phyloP scores from a whole-genome alignment of 179 eudicot species.

The Silene noctiflora region DNA sequence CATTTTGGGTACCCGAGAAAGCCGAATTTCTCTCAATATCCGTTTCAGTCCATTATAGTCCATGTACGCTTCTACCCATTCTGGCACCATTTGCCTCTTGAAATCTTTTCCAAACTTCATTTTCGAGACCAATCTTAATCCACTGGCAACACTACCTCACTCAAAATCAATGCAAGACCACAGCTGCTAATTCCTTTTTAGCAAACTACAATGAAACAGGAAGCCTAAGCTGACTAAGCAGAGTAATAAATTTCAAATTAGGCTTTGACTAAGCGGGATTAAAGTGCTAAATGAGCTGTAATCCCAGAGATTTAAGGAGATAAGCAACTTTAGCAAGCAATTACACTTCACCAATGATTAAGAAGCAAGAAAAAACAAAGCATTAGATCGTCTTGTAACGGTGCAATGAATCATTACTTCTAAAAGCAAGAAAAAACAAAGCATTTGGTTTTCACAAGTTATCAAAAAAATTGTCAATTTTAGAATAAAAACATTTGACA shows the following conservation, averaged over 20 bases:
- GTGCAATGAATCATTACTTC: constrained; percentile 2
- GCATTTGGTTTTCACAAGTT: neutral
- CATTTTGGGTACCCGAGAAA: constrained; percentile 28
- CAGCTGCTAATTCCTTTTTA: neutral
- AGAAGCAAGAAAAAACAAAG: neutral
- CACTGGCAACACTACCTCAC: constrained; percentile 1
- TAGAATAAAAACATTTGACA: neutral
- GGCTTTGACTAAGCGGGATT: neutral
- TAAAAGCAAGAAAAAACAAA: neutral
- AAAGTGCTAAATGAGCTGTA: neutral
- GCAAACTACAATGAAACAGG: neutral
- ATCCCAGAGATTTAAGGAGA: neutral
- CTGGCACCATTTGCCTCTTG: constrained; percentile 66
- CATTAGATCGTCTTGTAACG: neutral
- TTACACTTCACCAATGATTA: constrained; percentile 8
- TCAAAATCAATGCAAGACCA: neutral
- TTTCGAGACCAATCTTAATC: constrained; percentile 15
- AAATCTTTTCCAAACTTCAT: constrained; percentile 84
- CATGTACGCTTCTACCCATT: constrained; percentile 79
- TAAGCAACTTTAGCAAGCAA: constrained; percentile 15
- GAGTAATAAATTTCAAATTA: neutral
- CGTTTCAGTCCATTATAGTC: constrained; percentile 62
- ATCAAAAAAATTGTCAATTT: neutral
- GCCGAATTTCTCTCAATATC: constrained; percentile 43
- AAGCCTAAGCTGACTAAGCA: neutral